Percentiles rank a stretch among this genome's conserved stretches.
Conservation (phyloP, 1,139 yeast species). For the Candida pseudocylindracea region DNA sequence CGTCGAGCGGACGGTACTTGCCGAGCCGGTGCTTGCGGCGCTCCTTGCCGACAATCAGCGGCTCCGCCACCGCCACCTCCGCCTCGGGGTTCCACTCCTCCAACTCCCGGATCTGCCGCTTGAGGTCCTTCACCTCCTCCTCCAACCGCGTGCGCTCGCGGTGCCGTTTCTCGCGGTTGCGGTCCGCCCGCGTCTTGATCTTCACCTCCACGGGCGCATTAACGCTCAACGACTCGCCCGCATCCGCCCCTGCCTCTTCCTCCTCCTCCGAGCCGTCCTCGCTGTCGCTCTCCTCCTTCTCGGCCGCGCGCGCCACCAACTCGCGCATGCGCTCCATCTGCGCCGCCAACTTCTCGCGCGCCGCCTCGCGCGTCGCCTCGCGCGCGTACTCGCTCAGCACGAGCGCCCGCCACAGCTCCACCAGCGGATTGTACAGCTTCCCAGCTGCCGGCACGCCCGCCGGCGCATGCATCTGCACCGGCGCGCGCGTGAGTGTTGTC, state of each 20-base stretch:
- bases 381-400: conserved; percentile 41
- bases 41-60: conserved; percentile 5
- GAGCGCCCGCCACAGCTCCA: conserved; percentile 62
- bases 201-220: conserved; percentile 49
- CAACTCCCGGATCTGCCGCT: conserved; percentile 32
- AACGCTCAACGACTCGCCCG: conserved; percentile 29
- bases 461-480: background rate
- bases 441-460: conserved; percentile 37
- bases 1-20: conserved; percentile 21
- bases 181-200: conserved; percentile 56
- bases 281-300: conserved; percentile 29
- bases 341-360: conserved; percentile 33
- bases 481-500: background rate
- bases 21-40: conserved; percentile 24
- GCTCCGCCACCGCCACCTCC: conserved; percentile 8
- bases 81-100: conserved; percentile 29
- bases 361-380: conserved; percentile 48
- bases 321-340: conserved; percentile 42
- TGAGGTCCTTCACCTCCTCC: conserved; percentile 31
- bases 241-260: conserved; percentile 12
- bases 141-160: conserved; percentile 35
- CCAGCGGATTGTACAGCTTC: conserved; percentile 79
- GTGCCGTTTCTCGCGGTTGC: conserved; percentile 51
- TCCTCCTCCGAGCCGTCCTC: conserved; percentile 21
- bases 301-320: conserved; percentile 31